These are phyloP conservation scores for Trametes gibbosa DNA, from an alignment of 768 basidiomycete genomes.

Conservation along the genomic window DNA sequence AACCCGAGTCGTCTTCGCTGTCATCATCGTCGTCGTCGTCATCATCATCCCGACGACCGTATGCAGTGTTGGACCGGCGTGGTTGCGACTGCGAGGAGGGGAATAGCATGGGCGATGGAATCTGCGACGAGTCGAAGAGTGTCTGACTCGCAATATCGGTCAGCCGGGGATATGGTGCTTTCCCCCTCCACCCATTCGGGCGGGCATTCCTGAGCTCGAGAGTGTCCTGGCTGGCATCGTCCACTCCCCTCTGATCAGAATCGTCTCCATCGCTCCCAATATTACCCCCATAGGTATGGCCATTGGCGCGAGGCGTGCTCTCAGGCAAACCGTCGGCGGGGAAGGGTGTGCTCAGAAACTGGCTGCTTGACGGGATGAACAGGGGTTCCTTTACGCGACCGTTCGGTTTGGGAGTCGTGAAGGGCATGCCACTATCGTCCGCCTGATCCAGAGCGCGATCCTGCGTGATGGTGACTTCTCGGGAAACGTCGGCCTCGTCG, in stretches of 20 bases:
- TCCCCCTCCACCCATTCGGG: not conserved
- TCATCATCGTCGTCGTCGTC: conserved; percentile 28
- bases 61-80: not conserved
- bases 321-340: conserved; percentile 15
- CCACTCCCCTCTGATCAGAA: not conserved
- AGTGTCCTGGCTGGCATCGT: conserved; percentile 15
- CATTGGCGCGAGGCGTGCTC: conserved; percentile 1
- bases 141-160: conserved; percentile 48
- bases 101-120: conserved; percentile 27
- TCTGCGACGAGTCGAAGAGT: conserved; percentile 29
- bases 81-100: conserved; percentile 7
- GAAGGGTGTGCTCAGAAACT: conserved; percentile 53
- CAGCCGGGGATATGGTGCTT: conserved; percentile 42
- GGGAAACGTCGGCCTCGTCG: conserved; percentile 6
- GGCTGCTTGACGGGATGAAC: conserved; percentile 53
- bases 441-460: not conserved
- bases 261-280: conserved; percentile 1
- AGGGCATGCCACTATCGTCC: not conserved
- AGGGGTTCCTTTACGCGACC: conserved; percentile 32
- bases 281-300: not conserved
- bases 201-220: conserved; percentile 16
- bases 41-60: conserved; percentile 37
- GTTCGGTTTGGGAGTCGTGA: conserved; percentile 5
- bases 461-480: conserved; percentile 9
- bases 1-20: conserved; percentile 37